Evolutionary conservation across 2,329 filamentous ascomycete species (phyloP), one percentile per base, ranked within the genome.

Genomic region (Venturia aucupariae): DNA sequence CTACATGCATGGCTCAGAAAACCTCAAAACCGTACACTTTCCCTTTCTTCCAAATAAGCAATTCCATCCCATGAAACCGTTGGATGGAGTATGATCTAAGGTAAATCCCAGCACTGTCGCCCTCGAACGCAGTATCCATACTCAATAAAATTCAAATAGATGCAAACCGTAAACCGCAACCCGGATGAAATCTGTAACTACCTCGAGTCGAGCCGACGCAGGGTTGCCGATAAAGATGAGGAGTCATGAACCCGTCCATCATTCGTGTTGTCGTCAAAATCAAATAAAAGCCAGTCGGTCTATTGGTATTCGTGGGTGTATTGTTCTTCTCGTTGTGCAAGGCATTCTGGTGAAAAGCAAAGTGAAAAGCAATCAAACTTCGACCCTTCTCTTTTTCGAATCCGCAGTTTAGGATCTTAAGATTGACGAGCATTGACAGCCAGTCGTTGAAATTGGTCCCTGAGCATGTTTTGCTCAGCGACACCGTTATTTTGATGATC

Each of bases 371-470:
- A 57, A 57, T 57, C 51, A 35, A 55, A 57, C 35, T n/a, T 35
- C 51, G 15, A 19, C 27, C 51, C 27, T 8, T 57, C 27, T n/a
- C 6, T 38, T 57, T 13, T 22, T n/a, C 51, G 3, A 19, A 10
- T 19, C 35, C 27, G 27, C 27, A 51, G 22, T 19, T 57, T 57
- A 15, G 38, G 35, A n/a, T 4, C 42, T 27, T 54, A 62, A 30
- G 27, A n/a, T 44, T 44, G 61, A 38, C 61, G 61, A 35, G 61
- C 42, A 22, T 62, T 44, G n/a, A 62, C 22, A 13, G 61, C 38
- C 11, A 48, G 42, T 39, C 42, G 42, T 54, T 62, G 61, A 24
- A 48, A 51, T 51, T 62, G 61, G n/a, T 62, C 61, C 39, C 27
- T 48, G 32, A 62, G 42, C 61, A 54, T 38, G 22, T 62, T 54